A percentile compares a stretch with the other conserved stretches of the same genome.
phyloP scores from a whole-genome alignment of 306 rosid species.

The Lupinus albus region DNA sequence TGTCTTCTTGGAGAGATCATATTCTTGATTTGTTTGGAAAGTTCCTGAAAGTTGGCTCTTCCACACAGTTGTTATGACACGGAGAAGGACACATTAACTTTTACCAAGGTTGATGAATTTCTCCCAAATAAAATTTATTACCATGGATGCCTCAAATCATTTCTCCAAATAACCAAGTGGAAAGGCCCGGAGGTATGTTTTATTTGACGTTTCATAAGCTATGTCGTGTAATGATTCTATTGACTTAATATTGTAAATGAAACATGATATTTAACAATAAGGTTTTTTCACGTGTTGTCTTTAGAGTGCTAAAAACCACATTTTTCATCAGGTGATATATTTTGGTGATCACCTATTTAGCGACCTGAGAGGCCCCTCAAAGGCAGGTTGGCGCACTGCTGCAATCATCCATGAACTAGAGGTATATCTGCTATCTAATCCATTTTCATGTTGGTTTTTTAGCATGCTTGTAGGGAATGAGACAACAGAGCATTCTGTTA shows the following conservation, averaged over 20 bases:
- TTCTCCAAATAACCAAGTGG: conserved; percentile 92
- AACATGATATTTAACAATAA: conserved; percentile 13
- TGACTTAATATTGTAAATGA: conserved; percentile 24
- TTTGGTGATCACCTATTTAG: conserved; percentile 98
- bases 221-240: conserved; percentile 15
- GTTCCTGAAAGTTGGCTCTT: conserved; percentile 43
- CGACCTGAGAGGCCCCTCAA: conserved; percentile 93
- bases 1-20: conserved; percentile 19
- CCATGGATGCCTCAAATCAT: conserved; percentile 92
- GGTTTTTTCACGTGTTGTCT: conserved; percentile 22
- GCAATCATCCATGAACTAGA: conserved; percentile 93
- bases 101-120: conserved; percentile 80
- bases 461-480: conserved; percentile 16
- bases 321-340: conserved; percentile 77
- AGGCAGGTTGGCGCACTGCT: conserved; percentile 99
- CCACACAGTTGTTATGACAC: conserved; percentile 75
- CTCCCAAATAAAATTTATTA: conserved; percentile 78
- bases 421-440: conserved; percentile 49
- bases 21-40: conserved; percentile 32
- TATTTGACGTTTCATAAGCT: conserved; percentile 31
- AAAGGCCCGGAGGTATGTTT: conserved; percentile 88
- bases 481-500: too few relatives aligned
- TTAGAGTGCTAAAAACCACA: conserved; percentile 31
- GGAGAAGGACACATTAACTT: conserved; percentile 81
- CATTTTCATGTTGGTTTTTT: conserved; percentile 26